Evolutionary conservation across 306 rosid genomes (phyloP), one percentile per base, ranked within the genome.

Genomic region (Vigna unguiculata): DNA sequence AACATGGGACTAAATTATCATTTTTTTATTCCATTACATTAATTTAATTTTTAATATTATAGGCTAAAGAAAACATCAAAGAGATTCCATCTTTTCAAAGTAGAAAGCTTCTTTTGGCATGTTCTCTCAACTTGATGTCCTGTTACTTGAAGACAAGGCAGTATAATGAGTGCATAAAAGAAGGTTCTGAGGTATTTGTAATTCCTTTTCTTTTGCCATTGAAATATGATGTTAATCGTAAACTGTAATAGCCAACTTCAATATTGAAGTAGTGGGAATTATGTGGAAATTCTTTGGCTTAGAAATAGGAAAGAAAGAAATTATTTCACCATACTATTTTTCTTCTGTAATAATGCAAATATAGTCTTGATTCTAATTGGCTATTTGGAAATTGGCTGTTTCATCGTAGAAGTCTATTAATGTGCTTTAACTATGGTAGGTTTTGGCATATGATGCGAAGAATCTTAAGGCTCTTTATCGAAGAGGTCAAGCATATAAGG

Each of bases 401-500:
- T 70, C 49, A 20, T 43, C 62, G 30, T 55, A 21, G 53, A 19
- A 58, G 32, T 30, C 60, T 19, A 25, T 62, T 72, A 14, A 68
- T 81, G 28, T 74, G 49, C 61, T 65, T 45, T 72, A 22, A 36
- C 75, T 59, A 14, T 62, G 61, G 68, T 82, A 96, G 99, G 99
- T 91, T 71, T 84, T 92, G 90, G 86, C 84, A 40, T 84, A 83
- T 87, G 97, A 96, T 72, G 88, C 81, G 2, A 88, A 87, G 53
- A 96, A 92, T 84, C 89, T 88, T 17, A 96, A 96, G 85, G 99
- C 99, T 70, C 98, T 92, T 68, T 92, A 92, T 79, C 92, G 98
- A 66, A 92, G 99, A 81, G 99, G 99, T 79, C 99, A 92, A 82
- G 99, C 99, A 46, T 96, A 92, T 70, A 96, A 87, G 84, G 98